These are phyloP conservation scores for Arctostaphylos glauca DNA, from an alignment of 148 eudicot genomes.

Conservation along the genomic window DNA sequence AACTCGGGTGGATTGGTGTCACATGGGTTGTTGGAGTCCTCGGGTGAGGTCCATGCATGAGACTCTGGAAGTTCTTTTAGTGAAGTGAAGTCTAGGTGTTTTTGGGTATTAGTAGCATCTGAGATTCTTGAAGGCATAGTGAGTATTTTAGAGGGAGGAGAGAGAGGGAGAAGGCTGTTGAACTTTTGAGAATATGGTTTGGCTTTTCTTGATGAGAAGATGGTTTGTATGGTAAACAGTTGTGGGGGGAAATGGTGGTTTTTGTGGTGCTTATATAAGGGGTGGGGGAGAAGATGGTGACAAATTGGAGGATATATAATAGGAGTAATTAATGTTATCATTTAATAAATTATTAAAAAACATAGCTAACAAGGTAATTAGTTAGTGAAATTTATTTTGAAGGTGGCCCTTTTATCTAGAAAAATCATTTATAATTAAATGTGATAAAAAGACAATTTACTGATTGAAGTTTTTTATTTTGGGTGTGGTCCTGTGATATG, in stretches of 20 bases:
- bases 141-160: neutral
- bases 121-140: conserved; percentile 45
- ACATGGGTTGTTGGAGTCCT: neutral
- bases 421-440: neutral
- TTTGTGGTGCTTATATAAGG: conserved; percentile 19
- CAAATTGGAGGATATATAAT: neutral
- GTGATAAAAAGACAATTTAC: neutral
- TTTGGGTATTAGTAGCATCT: conserved; percentile 21
- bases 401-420: neutral
- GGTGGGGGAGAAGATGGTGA: neutral
- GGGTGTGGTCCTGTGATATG: neutral
- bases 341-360: neutral
- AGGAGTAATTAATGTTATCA: neutral
- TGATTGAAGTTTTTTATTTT: neutral
- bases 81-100: conserved; percentile 44
- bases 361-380: neutral
- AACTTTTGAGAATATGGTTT: neutral
- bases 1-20: neutral
- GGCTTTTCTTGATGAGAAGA: conserved; percentile 9
- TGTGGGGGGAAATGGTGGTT: conserved; percentile 14
- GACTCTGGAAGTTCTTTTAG: conserved; percentile 67
- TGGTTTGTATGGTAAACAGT: conserved; percentile 11
- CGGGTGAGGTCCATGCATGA: conserved; percentile 44
- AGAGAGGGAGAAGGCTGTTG: neutral
- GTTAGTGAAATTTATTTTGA: neutral